phyloP scores from a whole-genome alignment of 1,284 basidiomycete species.

The Volvariella volvacea region DNA sequence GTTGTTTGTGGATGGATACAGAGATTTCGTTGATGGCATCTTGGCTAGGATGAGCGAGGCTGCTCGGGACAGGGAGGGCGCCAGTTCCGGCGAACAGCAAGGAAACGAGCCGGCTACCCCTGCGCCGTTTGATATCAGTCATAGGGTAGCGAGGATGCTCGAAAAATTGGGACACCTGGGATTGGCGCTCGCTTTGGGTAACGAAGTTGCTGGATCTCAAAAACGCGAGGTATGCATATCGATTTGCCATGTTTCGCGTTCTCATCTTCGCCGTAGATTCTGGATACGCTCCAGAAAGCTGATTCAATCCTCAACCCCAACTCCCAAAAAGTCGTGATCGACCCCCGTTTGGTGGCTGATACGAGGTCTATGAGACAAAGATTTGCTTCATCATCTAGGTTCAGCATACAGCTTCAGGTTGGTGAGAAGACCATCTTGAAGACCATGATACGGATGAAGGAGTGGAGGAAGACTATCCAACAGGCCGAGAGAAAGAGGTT shows the following conservation, averaged over 20 bases:
- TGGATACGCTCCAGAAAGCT: conserved; percentile 47
- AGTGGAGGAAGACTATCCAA: conserved; percentile 66
- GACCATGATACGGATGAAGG: conserved; percentile 51
- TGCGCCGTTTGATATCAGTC: conserved; percentile 27
- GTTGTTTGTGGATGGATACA: conserved; percentile 58
- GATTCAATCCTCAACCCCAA: conserved; percentile 46
- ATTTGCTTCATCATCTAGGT: conserved; percentile 40
- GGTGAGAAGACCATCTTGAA: conserved; percentile 58
- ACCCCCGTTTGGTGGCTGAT: conserved; percentile 43
- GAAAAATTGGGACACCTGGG: conserved; percentile 67
- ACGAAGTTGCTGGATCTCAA: conserved; percentile 48
- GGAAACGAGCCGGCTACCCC: too few relatives aligned
- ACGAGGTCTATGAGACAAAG: conserved; percentile 44
- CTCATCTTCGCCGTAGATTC: conserved; percentile 33
- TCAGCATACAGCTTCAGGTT: conserved; percentile 44
- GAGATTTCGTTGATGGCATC: conserved; percentile 38
- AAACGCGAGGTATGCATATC: conserved; percentile 53
- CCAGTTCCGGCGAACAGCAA: too few relatives aligned
- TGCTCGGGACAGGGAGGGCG: too few relatives aligned
- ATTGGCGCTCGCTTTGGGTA: conserved; percentile 56
- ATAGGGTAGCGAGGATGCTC: conserved; percentile 43
- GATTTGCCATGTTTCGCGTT: conserved; percentile 1
- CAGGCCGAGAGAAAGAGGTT: conserved; percentile 62
- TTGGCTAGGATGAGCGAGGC: conserved; percentile 8
- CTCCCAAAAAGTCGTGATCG: conserved; percentile 40